Base-by-base conservation (phyloP, 1,139 yeast genomes). In the Taiozyma onychis region DNA sequence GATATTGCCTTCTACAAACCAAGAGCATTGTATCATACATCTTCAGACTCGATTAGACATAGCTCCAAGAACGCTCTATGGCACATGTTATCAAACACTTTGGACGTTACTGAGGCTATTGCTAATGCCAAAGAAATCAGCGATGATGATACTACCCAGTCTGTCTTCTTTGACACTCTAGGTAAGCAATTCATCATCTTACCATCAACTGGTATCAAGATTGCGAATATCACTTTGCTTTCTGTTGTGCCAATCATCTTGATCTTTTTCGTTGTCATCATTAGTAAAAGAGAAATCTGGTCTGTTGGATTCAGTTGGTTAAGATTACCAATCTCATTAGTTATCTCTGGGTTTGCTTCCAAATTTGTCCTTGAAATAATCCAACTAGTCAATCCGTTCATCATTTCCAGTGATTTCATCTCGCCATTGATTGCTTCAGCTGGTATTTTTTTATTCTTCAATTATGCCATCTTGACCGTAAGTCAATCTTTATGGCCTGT, bases 11-110 rank as follows among this genome's bases (percentile, higher is more conserved):
- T 83, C 58, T 83, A 77, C 60, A 79, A 77, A 56, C 96, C 97
- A 26, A 77, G 98, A 62, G 82, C 88, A 49, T 69, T 87, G 46
- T 91, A 91, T 61, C 97, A 91, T 62, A 90, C 97, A 1, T 70
- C 73, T 14, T 74, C 80, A 45, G 98, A 91, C 64, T 79, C 80
- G 48, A 85, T 88, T 46, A 73, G 75, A 48, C 81, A 83, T 52
- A 76, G 89, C 13, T 71, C 84, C 35, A 77, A 76, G 54, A 80
- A 76, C 39, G 65, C 96, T 0, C 71, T 90, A 47, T 85, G 93
- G 84, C 93, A 87, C 65, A 89, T 90, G 96, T 72, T 87, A 47
- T 76, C 84, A 3, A 83, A 80, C 51, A 72, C 93, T 0, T 68
- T 87, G 58, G 95, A 86, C 57, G 72, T 83, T 50, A 71, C 75